Conservation (phyloP, 2,329 filamentous ascomycete species). For the Fusarium sp. region DNA sequence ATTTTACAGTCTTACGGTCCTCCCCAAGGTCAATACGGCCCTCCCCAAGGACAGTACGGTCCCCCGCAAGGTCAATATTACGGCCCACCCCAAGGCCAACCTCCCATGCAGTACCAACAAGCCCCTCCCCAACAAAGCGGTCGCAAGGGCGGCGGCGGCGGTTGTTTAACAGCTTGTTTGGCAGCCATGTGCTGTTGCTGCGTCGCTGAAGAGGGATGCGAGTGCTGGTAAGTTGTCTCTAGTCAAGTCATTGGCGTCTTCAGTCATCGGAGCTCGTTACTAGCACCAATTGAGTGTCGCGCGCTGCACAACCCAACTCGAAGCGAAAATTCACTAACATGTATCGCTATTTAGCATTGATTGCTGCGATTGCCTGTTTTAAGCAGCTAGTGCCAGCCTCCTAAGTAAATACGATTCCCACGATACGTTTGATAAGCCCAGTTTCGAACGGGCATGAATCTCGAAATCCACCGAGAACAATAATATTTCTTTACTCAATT, state of each 20-base stretch:
- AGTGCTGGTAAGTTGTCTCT: slow-evolving; percentile 56
- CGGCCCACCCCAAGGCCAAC: slow-evolving; percentile 51
- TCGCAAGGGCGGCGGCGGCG: slow-evolving; percentile 50
- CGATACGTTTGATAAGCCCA: background rate
- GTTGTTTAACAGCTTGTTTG: slow-evolving; percentile 60
- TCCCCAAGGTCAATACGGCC: slow-evolving; percentile 43
- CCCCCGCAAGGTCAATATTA: slow-evolving; percentile 47
- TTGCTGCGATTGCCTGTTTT: slow-evolving; percentile 56
- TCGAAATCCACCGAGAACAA: background rate
- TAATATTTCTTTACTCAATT: slow-evolving; percentile 1
- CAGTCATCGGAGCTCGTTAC: slow-evolving; percentile 6
- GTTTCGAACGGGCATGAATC: background rate
- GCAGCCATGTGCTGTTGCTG: slow-evolving; percentile 64
- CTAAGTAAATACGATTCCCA: slow-evolving; percentile 8
- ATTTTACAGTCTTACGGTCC: slow-evolving; percentile 46
- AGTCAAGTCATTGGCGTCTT: slow-evolving; percentile 3
- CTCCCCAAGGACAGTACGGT: slow-evolving; percentile 44
- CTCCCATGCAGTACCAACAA: slow-evolving; percentile 59
- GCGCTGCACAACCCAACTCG: background rate
- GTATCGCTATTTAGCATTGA: slow-evolving; percentile 47
- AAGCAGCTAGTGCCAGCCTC: slow-evolving; percentile 16
- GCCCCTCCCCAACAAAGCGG: slow-evolving; percentile 51
- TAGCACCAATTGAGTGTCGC: slow-evolving; percentile 1
- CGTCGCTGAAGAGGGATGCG: slow-evolving; percentile 61
- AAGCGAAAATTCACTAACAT: slow-evolving; percentile 3